phyloP scores from a whole-genome alignment of 129 eudicot genomes.

The Deinandra increscens region DNA sequence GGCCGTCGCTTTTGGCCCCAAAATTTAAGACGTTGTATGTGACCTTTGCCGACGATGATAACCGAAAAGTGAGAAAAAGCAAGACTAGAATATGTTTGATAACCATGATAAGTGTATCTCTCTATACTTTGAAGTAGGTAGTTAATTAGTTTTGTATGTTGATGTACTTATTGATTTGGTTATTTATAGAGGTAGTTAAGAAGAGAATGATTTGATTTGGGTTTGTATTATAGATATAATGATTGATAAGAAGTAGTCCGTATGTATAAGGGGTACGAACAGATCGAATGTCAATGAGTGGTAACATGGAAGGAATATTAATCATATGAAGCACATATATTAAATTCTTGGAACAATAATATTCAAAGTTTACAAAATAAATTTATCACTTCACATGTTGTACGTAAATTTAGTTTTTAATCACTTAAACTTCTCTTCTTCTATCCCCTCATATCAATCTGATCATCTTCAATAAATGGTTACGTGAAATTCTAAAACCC shows the following conservation, averaged over 20 bases:
- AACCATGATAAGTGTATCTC: not conserved
- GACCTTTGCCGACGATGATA: conserved; percentile 19
- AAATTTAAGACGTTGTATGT: conserved; percentile 23
- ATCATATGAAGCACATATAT: not conserved
- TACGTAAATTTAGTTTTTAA: too few relatives aligned
- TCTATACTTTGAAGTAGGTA: not conserved
- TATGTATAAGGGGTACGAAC: conserved; percentile 14
- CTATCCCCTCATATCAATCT: too few relatives aligned
- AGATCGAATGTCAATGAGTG: not conserved
- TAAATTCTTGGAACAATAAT: too few relatives aligned
- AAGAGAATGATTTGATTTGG: not conserved
- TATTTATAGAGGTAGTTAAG: not conserved
- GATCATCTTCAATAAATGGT: too few relatives aligned
- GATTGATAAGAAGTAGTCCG: conserved; percentile 13
- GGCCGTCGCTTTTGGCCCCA: conserved; percentile 31
- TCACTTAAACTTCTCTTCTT: too few relatives aligned
- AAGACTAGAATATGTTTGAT: conserved; percentile 14
- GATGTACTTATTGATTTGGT: conserved; percentile 6
- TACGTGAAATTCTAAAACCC: too few relatives aligned
- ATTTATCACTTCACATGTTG: too few relatives aligned
- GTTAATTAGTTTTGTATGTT: conserved; percentile 5
- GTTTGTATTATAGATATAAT: not conserved
- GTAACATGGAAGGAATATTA: not conserved
- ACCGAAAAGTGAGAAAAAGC: conserved; percentile 4
- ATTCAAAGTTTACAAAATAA: too few relatives aligned